Conservation (phyloP, 345 rosid genomes). For the Populus euphratica region DNA sequence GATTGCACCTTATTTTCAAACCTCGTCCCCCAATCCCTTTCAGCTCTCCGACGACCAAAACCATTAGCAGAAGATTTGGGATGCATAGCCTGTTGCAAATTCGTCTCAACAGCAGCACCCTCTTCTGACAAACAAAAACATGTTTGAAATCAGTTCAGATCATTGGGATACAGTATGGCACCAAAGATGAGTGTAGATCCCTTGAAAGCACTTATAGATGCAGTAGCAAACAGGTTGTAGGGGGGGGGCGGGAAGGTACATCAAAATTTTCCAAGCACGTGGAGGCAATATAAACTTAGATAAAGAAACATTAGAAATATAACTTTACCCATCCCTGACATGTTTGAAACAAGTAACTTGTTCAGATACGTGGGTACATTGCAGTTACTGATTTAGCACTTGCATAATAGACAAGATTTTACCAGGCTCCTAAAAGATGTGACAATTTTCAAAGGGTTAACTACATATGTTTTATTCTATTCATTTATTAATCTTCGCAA, state of each 20-base stretch:
- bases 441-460: neutral
- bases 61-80: conserved; percentile 63
- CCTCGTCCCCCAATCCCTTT: conserved; percentile 52
- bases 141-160: neutral
- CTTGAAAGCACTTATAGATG: neutral
- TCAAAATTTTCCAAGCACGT: neutral
- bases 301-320: neutral
- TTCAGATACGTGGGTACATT: neutral
- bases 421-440: neutral
- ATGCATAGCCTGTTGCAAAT: conserved; percentile 45
- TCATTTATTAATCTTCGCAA: neutral
- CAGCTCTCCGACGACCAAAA: conserved; percentile 52
- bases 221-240: neutral
- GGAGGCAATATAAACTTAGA: neutral
- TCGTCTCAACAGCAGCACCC: conserved; percentile 24
- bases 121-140: neutral
- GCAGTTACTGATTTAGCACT: neutral
- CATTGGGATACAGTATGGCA: neutral
- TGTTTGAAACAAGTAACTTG: neutral
- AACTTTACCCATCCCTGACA: neutral
- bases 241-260: neutral
- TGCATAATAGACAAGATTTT: neutral
- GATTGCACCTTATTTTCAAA: conserved; percentile 51
- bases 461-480: neutral
- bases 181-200: neutral